These are phyloP conservation scores for Sphaerosporella brunnea DNA, from an alignment of 495 filamentous ascomycete genomes.

Conservation along the genomic window DNA sequence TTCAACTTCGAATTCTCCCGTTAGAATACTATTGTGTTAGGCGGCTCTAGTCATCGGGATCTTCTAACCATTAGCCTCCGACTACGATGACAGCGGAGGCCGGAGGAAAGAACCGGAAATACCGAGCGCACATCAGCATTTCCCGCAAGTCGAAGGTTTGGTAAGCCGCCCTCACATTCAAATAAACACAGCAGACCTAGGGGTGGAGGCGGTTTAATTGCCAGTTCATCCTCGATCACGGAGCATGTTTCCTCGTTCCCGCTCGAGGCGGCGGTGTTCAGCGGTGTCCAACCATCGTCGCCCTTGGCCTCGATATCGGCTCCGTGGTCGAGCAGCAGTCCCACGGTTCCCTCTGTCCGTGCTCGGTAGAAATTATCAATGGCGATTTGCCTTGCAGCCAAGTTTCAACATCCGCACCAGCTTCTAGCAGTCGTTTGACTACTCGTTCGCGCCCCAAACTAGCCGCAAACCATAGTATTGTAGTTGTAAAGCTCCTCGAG, in stretches of 20 bases:
- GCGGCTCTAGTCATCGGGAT: no score
- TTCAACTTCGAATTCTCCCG: no score
- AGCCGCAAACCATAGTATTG: neutral
- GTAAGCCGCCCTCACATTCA: neutral
- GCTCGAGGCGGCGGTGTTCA: neutral
- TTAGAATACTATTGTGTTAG: no score
- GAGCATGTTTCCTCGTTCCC: neutral
- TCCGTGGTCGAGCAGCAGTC: constrained; percentile 16
- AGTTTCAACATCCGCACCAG: neutral
- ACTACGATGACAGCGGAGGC: no score
- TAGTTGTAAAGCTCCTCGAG: neutral
- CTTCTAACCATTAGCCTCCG: no score
- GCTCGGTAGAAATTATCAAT: constrained; percentile 9
- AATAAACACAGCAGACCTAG: neutral
- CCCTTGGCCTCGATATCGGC: no score
- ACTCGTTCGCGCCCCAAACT: neutral
- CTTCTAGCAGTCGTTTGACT: neutral
- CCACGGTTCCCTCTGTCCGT: constrained; percentile 20
- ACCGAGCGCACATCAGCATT: no score
- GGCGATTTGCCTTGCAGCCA: constrained; percentile 1
- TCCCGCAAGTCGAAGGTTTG: neutral
- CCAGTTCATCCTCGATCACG: neutral
- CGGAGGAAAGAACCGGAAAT: no score
- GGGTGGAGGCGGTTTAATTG: neutral
- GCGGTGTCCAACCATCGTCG: constrained; percentile 6